Evolutionary conservation across 768 basidiomycete species (phyloP), one percentile per base, ranked within the genome.

Genomic region (Pisolithus microcarpus): DNA sequence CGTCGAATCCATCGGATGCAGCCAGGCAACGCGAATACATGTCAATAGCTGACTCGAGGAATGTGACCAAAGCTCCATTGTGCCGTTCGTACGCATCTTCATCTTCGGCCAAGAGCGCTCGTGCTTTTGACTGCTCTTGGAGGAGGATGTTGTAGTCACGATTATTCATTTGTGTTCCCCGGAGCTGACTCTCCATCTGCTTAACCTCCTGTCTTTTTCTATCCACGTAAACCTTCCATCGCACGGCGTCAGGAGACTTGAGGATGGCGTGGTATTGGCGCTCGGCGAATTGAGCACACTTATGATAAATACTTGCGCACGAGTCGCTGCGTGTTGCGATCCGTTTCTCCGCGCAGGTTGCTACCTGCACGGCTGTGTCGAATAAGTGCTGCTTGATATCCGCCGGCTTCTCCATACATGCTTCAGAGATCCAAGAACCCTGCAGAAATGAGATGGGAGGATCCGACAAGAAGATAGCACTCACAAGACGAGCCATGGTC

Each of bases 401-500:
- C 15, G 76, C 72, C 0, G 92, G 82, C 43, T 86, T 87, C 58
- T 87, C 84, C 24, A 95, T 65, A 52, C 87, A 87, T 2, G 96
- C 92, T 59, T 89, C 83, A 7, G 90, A 79, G 21, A 81, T 85
- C 96, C 96, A 99, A 10, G 85, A 76, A 9, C 95, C 96, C 92
- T 97, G 56, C 49, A 31, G 43, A 37, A 24, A 38, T 45, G 19
- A 45, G 46, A 36, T 48, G 46, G 16, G 5, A 38, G n/a, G 18
- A n/a, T 28, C 18, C 16, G 21, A 38, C 19, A 5, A 2, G 11
- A 42, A 40, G 16, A 23, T 15, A 37, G 30, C 16, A 64, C 81
- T 48, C 56, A 91, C 91, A 65, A 93, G 63, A 44, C 77, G 79
- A 21, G 90, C 78, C 36, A 84, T 70, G 38, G 81, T 68, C 21